Percentiles rank a stretch among this genome's conserved stretches.
Evolutionary conservation across 495 filamentous ascomycete species (phyloP).

Genomic region (Penicillium taxi): DNA sequence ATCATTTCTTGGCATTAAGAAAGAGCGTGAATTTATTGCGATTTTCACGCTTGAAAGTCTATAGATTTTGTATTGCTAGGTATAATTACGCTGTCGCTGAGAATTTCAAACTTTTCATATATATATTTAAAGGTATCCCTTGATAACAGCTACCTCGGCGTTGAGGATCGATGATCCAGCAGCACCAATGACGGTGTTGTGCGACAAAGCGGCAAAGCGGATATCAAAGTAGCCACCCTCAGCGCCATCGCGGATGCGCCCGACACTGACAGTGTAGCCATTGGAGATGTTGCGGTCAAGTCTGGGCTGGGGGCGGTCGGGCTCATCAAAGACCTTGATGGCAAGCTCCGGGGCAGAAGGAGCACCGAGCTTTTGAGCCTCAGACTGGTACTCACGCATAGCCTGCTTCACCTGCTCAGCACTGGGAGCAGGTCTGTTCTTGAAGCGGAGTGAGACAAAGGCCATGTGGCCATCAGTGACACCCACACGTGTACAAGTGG

Average conservation of each 20-base stretch:
- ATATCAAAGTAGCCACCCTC: conserved; percentile 72
- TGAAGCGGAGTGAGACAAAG: conserved; percentile 71
- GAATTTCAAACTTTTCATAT: conserved; percentile 20
- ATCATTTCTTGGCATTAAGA: not conserved
- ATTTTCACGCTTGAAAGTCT: not conserved
- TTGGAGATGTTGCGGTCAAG: conserved; percentile 66
- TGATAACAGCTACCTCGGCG: conserved; percentile 84
- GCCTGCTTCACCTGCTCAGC: conserved; percentile 63
- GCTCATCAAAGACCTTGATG: conserved; percentile 72
- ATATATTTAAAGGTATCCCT: conserved; percentile 61
- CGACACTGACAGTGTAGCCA: conserved; percentile 78
- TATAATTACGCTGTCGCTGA: conserved; percentile 22
- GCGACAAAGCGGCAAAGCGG: conserved; percentile 73
- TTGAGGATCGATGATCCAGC: conserved; percentile 92
- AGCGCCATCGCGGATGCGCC: conserved; percentile 62
- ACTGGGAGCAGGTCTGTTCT: conserved; percentile 43
- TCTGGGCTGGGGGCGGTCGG: conserved; percentile 75
- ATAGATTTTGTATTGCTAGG: conserved; percentile 4
- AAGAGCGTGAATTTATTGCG: too few species aligned
- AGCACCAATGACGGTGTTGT: conserved; percentile 91
- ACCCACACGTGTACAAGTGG: conserved; percentile 74
- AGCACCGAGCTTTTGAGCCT: conserved; percentile 65
- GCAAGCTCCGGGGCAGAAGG: conserved; percentile 66
- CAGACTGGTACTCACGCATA: conserved; percentile 63
- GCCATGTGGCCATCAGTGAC: conserved; percentile 82